These are phyloP conservation scores for Saccharum officinarum DNA, from an alignment of 176 grass and related monocot genomes.

Conservation along the genomic window DNA sequence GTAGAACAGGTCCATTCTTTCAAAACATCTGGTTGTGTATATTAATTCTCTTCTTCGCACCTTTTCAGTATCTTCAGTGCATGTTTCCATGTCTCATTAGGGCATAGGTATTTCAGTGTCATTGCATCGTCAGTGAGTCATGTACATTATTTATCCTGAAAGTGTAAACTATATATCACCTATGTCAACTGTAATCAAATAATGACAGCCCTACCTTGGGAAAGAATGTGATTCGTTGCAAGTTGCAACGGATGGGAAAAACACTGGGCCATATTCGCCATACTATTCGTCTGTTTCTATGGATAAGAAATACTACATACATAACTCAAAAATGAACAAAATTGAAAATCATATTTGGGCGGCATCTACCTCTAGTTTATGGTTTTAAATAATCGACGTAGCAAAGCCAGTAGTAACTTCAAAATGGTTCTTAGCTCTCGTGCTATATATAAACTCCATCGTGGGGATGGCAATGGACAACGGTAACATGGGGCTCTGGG, in stretches of 20 bases:
- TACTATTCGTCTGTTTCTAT: background rate
- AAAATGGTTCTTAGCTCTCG: background rate
- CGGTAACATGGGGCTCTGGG: background rate
- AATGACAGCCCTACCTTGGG: slow-evolving; percentile 21
- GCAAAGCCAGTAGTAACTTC: slow-evolving; percentile 1
- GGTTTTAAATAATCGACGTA: background rate
- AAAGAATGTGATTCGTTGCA: slow-evolving; percentile 20
- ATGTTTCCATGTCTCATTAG: slow-evolving; percentile 22
- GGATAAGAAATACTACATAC: slow-evolving; percentile 14
- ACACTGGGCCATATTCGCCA: background rate
- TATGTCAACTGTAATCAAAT: slow-evolving; percentile 38
- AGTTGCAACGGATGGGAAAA: slow-evolving; percentile 16
- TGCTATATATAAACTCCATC: background rate
- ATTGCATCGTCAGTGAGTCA: background rate
- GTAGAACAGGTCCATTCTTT: slow-evolving; percentile 62
- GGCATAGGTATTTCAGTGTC: slow-evolving; percentile 17
- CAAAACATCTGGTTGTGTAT: slow-evolving; percentile 46
- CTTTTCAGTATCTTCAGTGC: slow-evolving; percentile 14
- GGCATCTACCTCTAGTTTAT: background rate
- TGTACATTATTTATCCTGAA: slow-evolving; percentile 47
- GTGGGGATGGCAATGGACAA: background rate
- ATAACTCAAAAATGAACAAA: background rate
- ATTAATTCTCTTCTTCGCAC: slow-evolving; percentile 28
- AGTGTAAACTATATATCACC: slow-evolving; percentile 18
- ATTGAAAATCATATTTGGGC: background rate